Evolutionary conservation across 192 early-diverging fungal genomes (phyloP).

Genomic region (Rhizophagus clarus): DNA sequence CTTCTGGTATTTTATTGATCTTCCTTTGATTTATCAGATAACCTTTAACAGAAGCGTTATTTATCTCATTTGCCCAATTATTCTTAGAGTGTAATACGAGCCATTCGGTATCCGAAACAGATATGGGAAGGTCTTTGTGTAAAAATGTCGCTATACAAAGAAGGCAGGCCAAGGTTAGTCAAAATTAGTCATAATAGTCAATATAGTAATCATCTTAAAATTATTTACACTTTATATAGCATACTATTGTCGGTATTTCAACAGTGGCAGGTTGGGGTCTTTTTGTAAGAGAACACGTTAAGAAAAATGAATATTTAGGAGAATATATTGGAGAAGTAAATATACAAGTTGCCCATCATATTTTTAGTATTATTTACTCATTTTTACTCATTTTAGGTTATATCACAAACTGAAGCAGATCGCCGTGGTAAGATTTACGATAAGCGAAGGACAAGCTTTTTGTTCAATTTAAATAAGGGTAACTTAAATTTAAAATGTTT

Average conservation of each 20-base stretch:
- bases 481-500: background rate
- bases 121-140: background rate
- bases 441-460: slow-evolving; percentile 26
- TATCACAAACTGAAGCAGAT: slow-evolving; percentile 28
- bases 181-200: background rate
- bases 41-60: background rate
- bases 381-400: background rate
- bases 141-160: slow-evolving; percentile 28
- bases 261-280: slow-evolving; percentile 32
- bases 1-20: slow-evolving; percentile 7
- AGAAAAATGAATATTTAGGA: slow-evolving; percentile 32
- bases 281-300: slow-evolving; percentile 26
- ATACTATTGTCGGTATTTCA: slow-evolving; percentile 26
- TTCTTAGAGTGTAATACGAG: background rate
- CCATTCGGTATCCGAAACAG: background rate
- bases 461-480: slow-evolving; percentile 33
- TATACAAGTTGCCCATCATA: background rate
- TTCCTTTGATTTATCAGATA: background rate
- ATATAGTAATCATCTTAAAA: background rate
- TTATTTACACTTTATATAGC: background rate
- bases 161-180: slow-evolving; percentile 8
- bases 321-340: slow-evolving; percentile 34
- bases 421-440: slow-evolving; percentile 30
- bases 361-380: background rate
- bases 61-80: background rate